Evolutionary conservation across 129 eudicot species (phyloP).

Genomic region (Chrysanthemum seticuspe): DNA sequence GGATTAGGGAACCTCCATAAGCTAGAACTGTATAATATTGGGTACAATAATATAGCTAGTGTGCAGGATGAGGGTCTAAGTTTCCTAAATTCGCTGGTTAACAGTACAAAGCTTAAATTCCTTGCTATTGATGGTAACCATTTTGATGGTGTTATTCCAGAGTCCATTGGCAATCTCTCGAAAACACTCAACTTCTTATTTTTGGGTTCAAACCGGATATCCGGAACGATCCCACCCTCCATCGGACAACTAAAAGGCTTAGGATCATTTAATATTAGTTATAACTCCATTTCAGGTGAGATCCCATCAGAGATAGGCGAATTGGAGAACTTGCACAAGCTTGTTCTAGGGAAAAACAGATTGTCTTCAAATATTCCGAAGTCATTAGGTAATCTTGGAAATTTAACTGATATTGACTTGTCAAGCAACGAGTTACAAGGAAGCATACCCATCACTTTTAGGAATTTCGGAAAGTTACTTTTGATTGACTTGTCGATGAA

Average conservation of each 20-base stretch:
- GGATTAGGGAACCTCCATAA: constrained; percentile 62
- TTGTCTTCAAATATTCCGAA: constrained; percentile 45
- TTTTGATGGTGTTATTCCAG: constrained; percentile 63
- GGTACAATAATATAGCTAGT: constrained; percentile 50
- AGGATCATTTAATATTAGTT: constrained; percentile 41
- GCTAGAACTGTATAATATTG: constrained; percentile 63
- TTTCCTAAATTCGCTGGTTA: constrained; percentile 48
- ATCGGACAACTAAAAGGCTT: constrained; percentile 48
- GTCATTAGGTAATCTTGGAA: constrained; percentile 49
- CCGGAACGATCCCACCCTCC: constrained; percentile 49
- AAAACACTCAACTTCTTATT: constrained; percentile 44
- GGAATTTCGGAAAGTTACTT: constrained; percentile 29
- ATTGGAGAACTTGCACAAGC: constrained; percentile 38
- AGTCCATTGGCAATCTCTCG: constrained; percentile 61
- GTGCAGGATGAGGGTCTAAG: constrained; percentile 37
- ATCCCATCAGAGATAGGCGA: constrained; percentile 54
- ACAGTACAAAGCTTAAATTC: constrained; percentile 56
- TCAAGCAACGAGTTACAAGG: constrained; percentile 53
- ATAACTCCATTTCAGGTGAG: constrained; percentile 44
- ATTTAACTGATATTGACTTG: constrained; percentile 39
- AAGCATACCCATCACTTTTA: constrained; percentile 45
- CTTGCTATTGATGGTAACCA: constrained; percentile 59
- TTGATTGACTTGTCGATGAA: constrained; percentile 56
- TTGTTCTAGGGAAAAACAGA: constrained; percentile 44
- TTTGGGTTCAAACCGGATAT: constrained; percentile 51